Base-by-base conservation (phyloP, 495 filamentous ascomycete species). In the Hyaloscypha variabilis region DNA sequence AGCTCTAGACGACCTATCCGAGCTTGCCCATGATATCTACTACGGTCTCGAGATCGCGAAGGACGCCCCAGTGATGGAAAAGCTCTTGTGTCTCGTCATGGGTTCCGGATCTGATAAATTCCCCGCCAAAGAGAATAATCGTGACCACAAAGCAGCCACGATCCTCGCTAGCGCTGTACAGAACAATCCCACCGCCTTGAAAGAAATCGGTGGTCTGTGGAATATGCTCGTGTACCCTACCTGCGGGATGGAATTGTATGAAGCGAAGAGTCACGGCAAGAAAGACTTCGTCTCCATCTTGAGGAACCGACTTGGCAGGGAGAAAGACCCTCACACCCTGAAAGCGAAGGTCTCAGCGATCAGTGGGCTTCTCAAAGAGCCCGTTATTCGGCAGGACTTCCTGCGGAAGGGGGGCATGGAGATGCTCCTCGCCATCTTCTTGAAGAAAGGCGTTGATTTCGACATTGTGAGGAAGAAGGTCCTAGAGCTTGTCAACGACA, bases 11-110 rank as follows among this genome's bases (percentile, higher is more conserved):
- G 74, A 77, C 51, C 78, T 91, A 13, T 78, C 81, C 53, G 86
- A 88, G 8, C 74, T 89, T 30, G 78, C 82, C 6, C 87, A 91
- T 71, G 87, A 87, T 68, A 83, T 88, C 67, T 88, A 90, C 77
- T 90, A 88, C 77, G 88, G 88, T n/a, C 75, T 87, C 8, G 83
- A 86, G 66, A 79, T 90, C 53, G 74, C 82, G 23, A 78, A 82
- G 54, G 81, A 87, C 64, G 62, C 72, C 5, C 74, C 74, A n/a
- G 78, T 78, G 5, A 62, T 83, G 11, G 77, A 75, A 49, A 70
- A 74, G 13, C 76, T 86, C 4, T 71, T 84, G 62, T 72, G 70
- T 61, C 58, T 72, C 8, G 42, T 50, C 8, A 14, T 69, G 6
- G 70, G 70, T 10, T 62, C 57, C 19, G 70, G 67, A 36, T 67